Percentiles rank a stretch among this genome's conserved stretches.
phyloP scores from a whole-genome alignment of 1,139 yeast genomes.

The Yamadazyma mexicana region DNA sequence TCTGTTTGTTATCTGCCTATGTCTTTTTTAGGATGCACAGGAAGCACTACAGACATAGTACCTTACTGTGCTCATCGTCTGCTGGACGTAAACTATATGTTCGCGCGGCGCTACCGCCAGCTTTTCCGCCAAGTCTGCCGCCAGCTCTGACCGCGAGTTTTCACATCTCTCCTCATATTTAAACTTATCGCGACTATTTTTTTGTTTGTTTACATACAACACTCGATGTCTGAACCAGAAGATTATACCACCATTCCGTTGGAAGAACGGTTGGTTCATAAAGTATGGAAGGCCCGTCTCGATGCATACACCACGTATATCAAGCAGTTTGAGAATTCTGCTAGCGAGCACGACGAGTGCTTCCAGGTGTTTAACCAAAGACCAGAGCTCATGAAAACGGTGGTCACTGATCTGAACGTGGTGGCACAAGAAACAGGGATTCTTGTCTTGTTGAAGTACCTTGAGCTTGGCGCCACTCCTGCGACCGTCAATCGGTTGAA shows the following conservation, averaged over 20 bases:
- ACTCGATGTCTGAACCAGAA: conserved; percentile 6
- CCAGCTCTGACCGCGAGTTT: background rate
- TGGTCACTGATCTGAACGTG: conserved; percentile 78
- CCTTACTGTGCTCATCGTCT: too few species aligned
- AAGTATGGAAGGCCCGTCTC: conserved; percentile 89
- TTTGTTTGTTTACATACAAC: conserved; percentile 3
- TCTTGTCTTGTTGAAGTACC: conserved; percentile 51
- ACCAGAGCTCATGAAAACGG: conserved; percentile 51
- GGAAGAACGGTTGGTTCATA: conserved; percentile 65
- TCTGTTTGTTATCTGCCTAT: background rate
- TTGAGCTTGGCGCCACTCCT: conserved; percentile 58
- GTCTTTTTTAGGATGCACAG: too few species aligned
- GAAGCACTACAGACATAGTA: too few species aligned
- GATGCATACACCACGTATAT: conserved; percentile 74
- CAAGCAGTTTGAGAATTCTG: conserved; percentile 52
- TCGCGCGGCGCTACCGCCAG: too few species aligned
- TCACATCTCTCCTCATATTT: background rate
- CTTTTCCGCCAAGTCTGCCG: too few species aligned
- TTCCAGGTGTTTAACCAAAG: conserved; percentile 51
- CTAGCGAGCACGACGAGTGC: conserved; percentile 55
- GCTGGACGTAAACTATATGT: too few species aligned
- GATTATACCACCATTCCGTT: conserved; percentile 47
- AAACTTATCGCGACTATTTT: background rate
- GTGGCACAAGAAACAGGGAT: conserved; percentile 90
- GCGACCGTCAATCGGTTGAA: conserved; percentile 32